phyloP scores from a whole-genome alignment of 2,329 filamentous ascomycete genomes.

The Xylaria sp. region DNA sequence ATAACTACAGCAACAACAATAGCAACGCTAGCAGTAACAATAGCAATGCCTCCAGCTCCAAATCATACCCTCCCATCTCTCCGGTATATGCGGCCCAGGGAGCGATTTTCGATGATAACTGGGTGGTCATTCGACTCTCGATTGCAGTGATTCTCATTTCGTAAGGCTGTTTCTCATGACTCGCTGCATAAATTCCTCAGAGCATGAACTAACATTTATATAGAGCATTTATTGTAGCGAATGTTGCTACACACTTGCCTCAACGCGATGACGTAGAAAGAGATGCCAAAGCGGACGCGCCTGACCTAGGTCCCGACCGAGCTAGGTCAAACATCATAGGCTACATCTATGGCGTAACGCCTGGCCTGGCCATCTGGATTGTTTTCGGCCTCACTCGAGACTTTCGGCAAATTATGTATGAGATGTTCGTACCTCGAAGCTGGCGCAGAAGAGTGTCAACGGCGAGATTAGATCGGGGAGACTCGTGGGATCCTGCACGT shows the following conservation, averaged over 20 bases:
- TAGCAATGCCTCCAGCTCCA: slow-evolving; percentile 18
- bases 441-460: slow-evolving; percentile 26
- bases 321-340: slow-evolving; percentile 44
- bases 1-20: slow-evolving; percentile 6
- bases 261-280: slow-evolving; percentile 37
- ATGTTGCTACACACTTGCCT: slow-evolving; percentile 41
- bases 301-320: slow-evolving; percentile 40
- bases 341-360: slow-evolving; percentile 45
- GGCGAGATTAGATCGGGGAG: background rate
- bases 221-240: slow-evolving; percentile 44
- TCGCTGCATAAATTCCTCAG: background rate
- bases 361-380: slow-evolving; percentile 43
- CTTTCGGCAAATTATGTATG: slow-evolving; percentile 43
- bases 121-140: slow-evolving; percentile 41
- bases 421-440: slow-evolving; percentile 39
- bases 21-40: background rate
- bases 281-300: slow-evolving; percentile 39
- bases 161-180: slow-evolving; percentile 24
- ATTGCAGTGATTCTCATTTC: slow-evolving; percentile 42
- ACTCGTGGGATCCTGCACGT: slow-evolving; percentile 9
- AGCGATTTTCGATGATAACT: slow-evolving; percentile 42
- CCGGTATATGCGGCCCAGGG: slow-evolving; percentile 25
- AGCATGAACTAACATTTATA: slow-evolving; percentile 11
- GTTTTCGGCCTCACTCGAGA: slow-evolving; percentile 44
- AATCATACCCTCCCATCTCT: slow-evolving; percentile 21